Conservation (phyloP, 176 grass and related monocot species). For the Triticum dicoccoides region DNA sequence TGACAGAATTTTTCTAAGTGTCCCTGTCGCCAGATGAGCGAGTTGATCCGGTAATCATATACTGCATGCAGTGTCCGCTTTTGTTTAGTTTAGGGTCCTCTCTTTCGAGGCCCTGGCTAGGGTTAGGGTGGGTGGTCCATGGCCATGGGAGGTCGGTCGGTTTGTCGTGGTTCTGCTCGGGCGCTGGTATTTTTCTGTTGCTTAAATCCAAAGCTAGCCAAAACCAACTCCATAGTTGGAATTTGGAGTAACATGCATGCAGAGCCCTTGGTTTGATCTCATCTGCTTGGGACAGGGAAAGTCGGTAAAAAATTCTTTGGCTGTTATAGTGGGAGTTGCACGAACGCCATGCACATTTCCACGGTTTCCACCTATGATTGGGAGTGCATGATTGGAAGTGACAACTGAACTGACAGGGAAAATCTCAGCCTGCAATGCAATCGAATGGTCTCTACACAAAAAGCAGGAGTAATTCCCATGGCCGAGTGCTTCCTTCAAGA, state of each 20-base stretch:
- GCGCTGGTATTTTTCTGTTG: not conserved
- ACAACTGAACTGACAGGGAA: not conserved
- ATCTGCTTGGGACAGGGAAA: no score
- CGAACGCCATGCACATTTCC: not conserved
- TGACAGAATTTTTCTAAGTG: slow-evolving; percentile 6
- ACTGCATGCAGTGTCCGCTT: not conserved
- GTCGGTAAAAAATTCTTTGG: not conserved
- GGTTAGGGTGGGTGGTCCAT: slow-evolving; percentile 25
- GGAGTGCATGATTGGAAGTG: not conserved
- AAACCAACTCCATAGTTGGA: not conserved
- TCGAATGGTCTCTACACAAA: not conserved
- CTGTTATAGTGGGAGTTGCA: not conserved
- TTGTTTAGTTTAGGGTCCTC: slow-evolving; percentile 15
- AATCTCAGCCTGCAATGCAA: not conserved
- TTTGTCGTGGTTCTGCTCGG: not conserved
- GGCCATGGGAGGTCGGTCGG: not conserved
- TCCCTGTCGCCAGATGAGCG: slow-evolving; percentile 6
- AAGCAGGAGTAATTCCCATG: no score
- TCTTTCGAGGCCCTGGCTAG: slow-evolving; percentile 20
- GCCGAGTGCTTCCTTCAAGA: not conserved
- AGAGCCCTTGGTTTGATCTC: no score
- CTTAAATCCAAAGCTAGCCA: not conserved
- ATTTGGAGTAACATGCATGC: not conserved
- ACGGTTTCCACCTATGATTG: not conserved
- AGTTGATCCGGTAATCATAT: slow-evolving; percentile 26